Percentiles rank a stretch among this genome's conserved stretches.
phyloP scores from a whole-genome alignment of 495 filamentous ascomycete species.

The Neurospora sp. region DNA sequence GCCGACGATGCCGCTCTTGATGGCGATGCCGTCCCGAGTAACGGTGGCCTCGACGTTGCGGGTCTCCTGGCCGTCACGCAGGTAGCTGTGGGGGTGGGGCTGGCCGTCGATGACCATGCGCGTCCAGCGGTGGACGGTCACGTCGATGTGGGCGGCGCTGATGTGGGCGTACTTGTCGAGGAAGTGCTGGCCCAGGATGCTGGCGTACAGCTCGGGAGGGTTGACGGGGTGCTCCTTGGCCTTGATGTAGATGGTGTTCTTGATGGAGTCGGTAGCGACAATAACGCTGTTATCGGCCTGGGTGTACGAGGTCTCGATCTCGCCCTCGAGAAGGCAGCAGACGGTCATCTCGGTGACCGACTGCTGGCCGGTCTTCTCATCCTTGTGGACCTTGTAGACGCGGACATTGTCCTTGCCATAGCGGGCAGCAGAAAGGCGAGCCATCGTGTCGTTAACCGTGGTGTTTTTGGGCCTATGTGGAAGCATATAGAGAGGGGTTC shows the following conservation, averaged over 20 bases:
- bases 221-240: conserved; percentile 91
- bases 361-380: conserved; percentile 65
- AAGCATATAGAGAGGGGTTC: not conserved
- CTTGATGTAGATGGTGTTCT: conserved; percentile 91
- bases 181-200: conserved; percentile 79
- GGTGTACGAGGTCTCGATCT: conserved; percentile 90
- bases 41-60: conserved; percentile 60
- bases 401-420: conserved; percentile 99
- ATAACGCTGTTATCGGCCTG: conserved; percentile 89
- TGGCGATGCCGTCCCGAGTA: conserved; percentile 51
- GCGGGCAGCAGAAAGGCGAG: conserved; percentile 59
- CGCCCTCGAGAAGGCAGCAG: conserved; percentile 77
- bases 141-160: conserved; percentile 64
- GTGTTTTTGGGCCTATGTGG: not conserved
- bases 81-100: conserved; percentile 94
- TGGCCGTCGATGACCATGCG: conserved; percentile 79
- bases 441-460: conserved; percentile 29
- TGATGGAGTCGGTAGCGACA: conserved; percentile 95
- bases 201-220: conserved; percentile 86
- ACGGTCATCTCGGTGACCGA: conserved; percentile 93
- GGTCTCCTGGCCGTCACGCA: conserved; percentile 80
- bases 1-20: conserved; percentile 60
- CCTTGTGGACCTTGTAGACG: conserved; percentile 82
- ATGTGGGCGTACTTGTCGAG: conserved; percentile 81
- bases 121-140: conserved; percentile 84